These are phyloP conservation scores for Ampelocalamus luodianensis DNA, from an alignment of 176 grass and related monocot species.

Conservation along the genomic window DNA sequence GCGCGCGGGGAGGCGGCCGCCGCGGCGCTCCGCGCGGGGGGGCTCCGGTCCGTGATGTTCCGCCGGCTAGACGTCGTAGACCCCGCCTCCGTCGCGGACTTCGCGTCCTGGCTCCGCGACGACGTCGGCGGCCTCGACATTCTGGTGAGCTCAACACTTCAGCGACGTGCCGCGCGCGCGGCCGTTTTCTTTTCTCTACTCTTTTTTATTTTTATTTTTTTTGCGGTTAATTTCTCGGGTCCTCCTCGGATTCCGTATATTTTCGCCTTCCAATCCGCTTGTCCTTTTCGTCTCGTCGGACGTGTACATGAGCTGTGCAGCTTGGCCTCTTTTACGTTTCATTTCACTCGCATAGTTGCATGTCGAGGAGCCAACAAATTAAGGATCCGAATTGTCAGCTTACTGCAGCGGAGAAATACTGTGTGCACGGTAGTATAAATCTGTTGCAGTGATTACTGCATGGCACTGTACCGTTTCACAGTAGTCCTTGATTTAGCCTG, in stretches of 20 bases:
- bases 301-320: background rate
- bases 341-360: background rate
- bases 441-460: too few species aligned
- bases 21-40: constrained; percentile 54
- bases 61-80: constrained; percentile 69
- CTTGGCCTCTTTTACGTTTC: background rate
- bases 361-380: background rate
- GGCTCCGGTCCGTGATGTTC: constrained; percentile 46
- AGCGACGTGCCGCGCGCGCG: constrained; percentile 1
- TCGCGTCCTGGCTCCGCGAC: constrained; percentile 64
- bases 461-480: too few species aligned
- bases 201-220: too few species aligned
- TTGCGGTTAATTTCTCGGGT: background rate
- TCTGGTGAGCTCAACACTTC: constrained; percentile 55
- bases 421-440: too few species aligned
- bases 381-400: too few species aligned
- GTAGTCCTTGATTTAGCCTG: too few species aligned
- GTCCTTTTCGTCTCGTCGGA: background rate
- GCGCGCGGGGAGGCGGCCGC: constrained; percentile 67
- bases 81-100: constrained; percentile 60
- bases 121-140: constrained; percentile 72
- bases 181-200: background rate
- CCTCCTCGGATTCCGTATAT: background rate
- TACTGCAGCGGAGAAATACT: too few species aligned
- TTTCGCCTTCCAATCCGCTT: background rate